A percentile compares a stretch with the other conserved stretches of the same genome.
These are phyloP conservation scores for Agrocybe praecox DNA, from an alignment of 768 basidiomycete genomes.

Conservation along the genomic window DNA sequence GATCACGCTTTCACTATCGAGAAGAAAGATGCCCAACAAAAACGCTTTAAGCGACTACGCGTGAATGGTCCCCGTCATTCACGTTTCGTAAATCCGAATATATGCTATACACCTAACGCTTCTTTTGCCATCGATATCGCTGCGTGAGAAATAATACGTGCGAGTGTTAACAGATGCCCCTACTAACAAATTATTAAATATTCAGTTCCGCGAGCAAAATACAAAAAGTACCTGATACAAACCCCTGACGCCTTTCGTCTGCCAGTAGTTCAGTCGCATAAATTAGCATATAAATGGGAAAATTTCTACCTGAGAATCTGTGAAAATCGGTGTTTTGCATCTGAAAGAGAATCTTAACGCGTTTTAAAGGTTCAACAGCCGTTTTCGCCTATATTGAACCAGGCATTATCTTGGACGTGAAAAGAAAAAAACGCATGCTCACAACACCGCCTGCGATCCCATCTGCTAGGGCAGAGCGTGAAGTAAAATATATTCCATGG, in stretches of 20 bases:
- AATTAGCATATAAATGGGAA: too few species aligned
- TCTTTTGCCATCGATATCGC: too few species aligned
- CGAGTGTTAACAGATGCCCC: constrained; percentile 10
- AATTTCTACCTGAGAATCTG: constrained; percentile 5
- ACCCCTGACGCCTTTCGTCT: constrained; percentile 3
- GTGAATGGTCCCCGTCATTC: too few species aligned
- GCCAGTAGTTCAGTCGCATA: too few species aligned
- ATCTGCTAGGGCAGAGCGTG: constrained; percentile 9
- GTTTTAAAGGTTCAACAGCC: constrained; percentile 10
- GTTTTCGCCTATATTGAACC: constrained; percentile 7
- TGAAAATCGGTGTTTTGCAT: constrained; percentile 6
- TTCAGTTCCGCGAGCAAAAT: too few species aligned
- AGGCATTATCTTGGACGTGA: neutral
- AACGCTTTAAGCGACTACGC: too few species aligned
- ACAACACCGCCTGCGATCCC: constrained; percentile 12
- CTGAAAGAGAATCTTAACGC: constrained; percentile 14
- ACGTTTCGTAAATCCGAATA: too few species aligned
- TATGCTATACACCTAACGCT: too few species aligned
- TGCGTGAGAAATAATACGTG: constrained; percentile 11
- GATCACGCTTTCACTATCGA: too few species aligned
- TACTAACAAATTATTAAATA: neutral
- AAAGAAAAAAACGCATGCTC: neutral
- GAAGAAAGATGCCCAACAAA: too few species aligned
- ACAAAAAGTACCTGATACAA: constrained; percentile 14
- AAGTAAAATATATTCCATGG: neutral